Conservation (phyloP, 2,329 filamentous ascomycete genomes). For the Parafenestella ontariensis region DNA sequence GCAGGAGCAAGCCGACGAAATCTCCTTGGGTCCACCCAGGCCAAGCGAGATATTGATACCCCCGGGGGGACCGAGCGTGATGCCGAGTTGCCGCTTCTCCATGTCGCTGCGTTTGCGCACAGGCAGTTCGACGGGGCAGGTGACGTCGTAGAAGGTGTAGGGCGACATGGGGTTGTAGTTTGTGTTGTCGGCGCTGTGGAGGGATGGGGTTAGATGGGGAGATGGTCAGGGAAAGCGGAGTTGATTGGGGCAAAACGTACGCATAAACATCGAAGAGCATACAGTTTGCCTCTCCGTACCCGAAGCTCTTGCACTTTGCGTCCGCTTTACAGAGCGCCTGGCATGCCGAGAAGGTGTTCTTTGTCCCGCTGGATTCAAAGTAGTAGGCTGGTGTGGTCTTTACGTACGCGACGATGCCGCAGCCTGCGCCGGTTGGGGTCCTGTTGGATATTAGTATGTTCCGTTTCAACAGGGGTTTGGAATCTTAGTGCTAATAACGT, state of each 20-base stretch:
- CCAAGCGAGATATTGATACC: constrained; percentile 36
- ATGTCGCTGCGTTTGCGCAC: too few species aligned
- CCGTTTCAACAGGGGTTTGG: neutral
- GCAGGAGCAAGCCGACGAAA: constrained; percentile 41
- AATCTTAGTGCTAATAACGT: constrained; percentile 6
- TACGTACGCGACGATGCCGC: constrained; percentile 42
- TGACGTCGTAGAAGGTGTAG: constrained; percentile 42
- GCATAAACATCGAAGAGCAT: constrained; percentile 41
- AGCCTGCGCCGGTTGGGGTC: constrained; percentile 26
- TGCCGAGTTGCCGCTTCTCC: constrained; percentile 32
- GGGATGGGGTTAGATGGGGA: neutral
- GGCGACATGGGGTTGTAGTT: constrained; percentile 44
- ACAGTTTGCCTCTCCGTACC: constrained; percentile 44
- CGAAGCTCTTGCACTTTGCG: constrained; percentile 40
- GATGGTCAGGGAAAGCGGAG: neutral
- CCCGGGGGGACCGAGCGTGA: constrained; percentile 9
- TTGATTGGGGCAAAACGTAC: constrained; percentile 20
- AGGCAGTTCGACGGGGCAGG: constrained; percentile 38
- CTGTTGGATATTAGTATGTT: constrained; percentile 15
- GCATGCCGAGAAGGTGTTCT: constrained; percentile 41
- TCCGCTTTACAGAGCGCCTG: constrained; percentile 42
- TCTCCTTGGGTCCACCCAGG: constrained; percentile 20
- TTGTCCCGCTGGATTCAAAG: constrained; percentile 44
- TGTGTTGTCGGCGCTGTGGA: constrained; percentile 35
- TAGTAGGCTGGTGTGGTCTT: constrained; percentile 41